Evolutionary conservation across 2,329 filamentous ascomycete species (phyloP), one percentile per base, ranked within the genome.

Genomic region (Penicillium hesseltinei): DNA sequence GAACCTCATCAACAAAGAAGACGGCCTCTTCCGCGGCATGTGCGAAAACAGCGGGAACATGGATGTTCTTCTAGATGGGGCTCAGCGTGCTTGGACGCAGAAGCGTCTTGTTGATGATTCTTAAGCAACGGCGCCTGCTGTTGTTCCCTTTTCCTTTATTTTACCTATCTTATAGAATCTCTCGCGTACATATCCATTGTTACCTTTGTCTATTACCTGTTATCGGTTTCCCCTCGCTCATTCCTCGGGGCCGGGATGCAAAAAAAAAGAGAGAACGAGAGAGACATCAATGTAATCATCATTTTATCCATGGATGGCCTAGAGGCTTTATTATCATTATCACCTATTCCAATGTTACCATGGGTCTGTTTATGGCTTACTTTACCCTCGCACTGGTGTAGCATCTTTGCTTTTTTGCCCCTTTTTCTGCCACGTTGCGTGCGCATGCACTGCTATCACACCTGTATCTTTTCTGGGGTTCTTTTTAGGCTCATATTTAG

Each of bases 1-100:
- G 78, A 87, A 91, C 65, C 79, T 99, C 51, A 82, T 96, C 62
- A 83, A 82, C 69, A 88, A 87, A 66, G 80, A 89, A 56, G 84
- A 84, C 3, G 88, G 91, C 4, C 75, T 81, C 10, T 89, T 90
- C 73, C 79, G 79, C 54, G 78, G 81, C 49, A 89, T 90, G 87
- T 89, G 87, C 67, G 84, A 88, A 66, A 88, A 82, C 70, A 88
- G 81, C 60, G 87, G 87, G 1, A 84, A 88, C 63, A 71, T 88
- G 60, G 85, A 87, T 1, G 70, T 71, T 1, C 71, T 90, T 42
- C 66, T 80, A 40, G 80, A 80, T 45, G 80, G 82, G 17, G 87
- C 87, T 25, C 78, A 77, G 63, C 74, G 75, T 51, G 80, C 79
- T 38, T 77, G 74, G 72, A 75, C 78, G 15, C 75, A 77, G 57